Evolutionary conservation across 805 yeast genomes (phyloP), one percentile per base, ranked within the genome.

Genomic region (Jamesozyma rosinii): DNA sequence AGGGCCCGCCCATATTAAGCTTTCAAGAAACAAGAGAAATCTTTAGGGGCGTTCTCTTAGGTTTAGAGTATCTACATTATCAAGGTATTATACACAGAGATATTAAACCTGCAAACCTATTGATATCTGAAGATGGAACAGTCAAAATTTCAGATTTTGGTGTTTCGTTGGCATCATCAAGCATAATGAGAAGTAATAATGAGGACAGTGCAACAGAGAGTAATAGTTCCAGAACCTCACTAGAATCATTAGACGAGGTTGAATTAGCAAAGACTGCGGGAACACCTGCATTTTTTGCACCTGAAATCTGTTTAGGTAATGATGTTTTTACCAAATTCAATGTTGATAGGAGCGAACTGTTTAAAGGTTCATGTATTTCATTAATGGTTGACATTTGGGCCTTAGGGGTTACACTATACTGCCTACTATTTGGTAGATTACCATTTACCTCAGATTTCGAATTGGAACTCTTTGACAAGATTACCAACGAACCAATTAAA

Each of bases 321-420:
- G 63, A 58, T 29, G 55, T 63, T 5, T 46, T 50, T 17, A 50
- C 46, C 17, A 54, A 57, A 44, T 58, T 47, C 34, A 47, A 53
- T 32, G 37, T 55, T 17, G 46, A 51, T 33, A 53, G 53, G 19
- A 48, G 56, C 48, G 49, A 62, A 32, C 32, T 48, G 8, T 57
- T 53, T 37, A 49, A 57, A 38, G 59, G 62, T 26, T 76, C 81
- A 5, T 77, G 74, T 43, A 82, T 92, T 35, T 83, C 86, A 42
- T 72, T 81, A 57, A 88, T 86, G 64, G 85, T 92, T 44, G 98
- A 92, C 65, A 83, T 92, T n/a, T 92, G 98, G 98, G 95, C 98
- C 0, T 65, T 88, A 21, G 98, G 98, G 10, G 88, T 90, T 3
- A 89, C 97, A 0, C 65, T 92, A 17, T 90, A 81, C 62, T 89